Conservation (phyloP, 2,329 filamentous ascomycete species). For the Coleophoma eucalyptorum region DNA sequence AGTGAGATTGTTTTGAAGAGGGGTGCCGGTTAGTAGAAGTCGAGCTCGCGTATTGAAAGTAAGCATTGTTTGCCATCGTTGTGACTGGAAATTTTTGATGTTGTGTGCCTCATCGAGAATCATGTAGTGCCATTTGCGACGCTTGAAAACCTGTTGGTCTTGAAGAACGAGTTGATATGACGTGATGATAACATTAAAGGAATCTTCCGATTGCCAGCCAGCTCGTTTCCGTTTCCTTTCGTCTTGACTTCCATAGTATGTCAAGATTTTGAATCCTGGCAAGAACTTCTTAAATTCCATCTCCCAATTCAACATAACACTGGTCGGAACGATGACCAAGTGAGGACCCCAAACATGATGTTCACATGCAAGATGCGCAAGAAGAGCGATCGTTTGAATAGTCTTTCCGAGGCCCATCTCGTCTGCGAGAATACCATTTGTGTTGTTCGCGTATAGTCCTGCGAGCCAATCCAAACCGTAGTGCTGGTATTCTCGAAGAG, state of each 20-base stretch:
- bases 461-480: constrained; percentile 97
- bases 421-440: constrained; percentile 94
- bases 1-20: constrained; percentile 93
- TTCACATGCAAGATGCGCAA: constrained; percentile 87
- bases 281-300: constrained; percentile 99
- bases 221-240: constrained; percentile 87
- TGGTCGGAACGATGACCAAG: constrained; percentile 92
- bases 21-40: constrained; percentile 87
- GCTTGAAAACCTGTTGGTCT: constrained; percentile 90
- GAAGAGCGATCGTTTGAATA: constrained; percentile 91
- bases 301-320: constrained; percentile 99
- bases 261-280: constrained; percentile 95
- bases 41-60: constrained; percentile 89
- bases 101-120: constrained; percentile 98
- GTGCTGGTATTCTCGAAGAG: constrained; percentile 91
- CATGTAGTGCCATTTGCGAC: constrained; percentile 94
- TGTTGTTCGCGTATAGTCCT: constrained; percentile 84
- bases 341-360: constrained; percentile 95
- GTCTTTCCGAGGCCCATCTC: constrained; percentile 99
- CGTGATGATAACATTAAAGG: constrained; percentile 97
- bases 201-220: constrained; percentile 89
- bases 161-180: constrained; percentile 95
- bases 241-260: constrained; percentile 92
- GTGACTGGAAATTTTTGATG: constrained; percentile 99
- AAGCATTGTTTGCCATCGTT: constrained; percentile 92